Conservation (phyloP, 1,284 basidiomycete species). For the Vanrija sp. region DNA sequence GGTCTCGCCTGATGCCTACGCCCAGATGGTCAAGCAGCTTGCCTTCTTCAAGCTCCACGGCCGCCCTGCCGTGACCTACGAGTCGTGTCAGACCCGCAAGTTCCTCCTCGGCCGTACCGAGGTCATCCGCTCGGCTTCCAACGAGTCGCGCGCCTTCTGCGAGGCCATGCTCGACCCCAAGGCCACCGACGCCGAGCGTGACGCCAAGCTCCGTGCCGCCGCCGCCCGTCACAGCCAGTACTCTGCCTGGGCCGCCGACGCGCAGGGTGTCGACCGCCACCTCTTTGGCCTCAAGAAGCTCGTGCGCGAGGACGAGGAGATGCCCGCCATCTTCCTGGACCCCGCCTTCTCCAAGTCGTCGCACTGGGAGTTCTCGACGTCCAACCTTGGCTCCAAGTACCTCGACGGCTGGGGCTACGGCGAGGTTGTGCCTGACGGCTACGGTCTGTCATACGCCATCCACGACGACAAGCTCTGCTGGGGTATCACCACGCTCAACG, state of each 20-base stretch:
- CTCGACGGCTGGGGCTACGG: conserved; percentile 97
- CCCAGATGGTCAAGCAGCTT: conserved; percentile 91
- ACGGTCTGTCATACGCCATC: conserved; percentile 89
- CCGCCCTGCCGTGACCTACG: conserved; percentile 82
- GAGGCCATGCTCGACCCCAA: conserved; percentile 75
- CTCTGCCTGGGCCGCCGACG: conserved; percentile 85
- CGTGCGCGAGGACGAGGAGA: conserved; percentile 66
- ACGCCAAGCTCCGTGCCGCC: conserved; percentile 71
- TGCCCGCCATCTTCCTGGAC: conserved; percentile 78
- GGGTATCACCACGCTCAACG: conserved; percentile 81
- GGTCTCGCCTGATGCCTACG: conserved; percentile 90
- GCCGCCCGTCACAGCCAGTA: conserved; percentile 81
- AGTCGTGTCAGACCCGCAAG: conserved; percentile 90
- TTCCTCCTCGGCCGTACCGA: conserved; percentile 90
- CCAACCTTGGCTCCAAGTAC: conserved; percentile 75
- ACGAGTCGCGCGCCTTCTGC: conserved; percentile 79
- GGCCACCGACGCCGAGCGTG: conserved; percentile 60
- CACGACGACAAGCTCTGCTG: conserved; percentile 83
- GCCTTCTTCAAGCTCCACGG: conserved; percentile 85
- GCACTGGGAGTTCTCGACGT: conserved; percentile 92
- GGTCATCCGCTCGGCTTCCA: conserved; percentile 81
- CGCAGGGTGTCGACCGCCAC: conserved; percentile 92
- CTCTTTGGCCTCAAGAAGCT: conserved; percentile 89
- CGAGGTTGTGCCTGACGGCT: conserved; percentile 90
- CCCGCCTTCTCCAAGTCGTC: conserved; percentile 64